Evolutionary conservation across 129 eudicot genomes (phyloP).

Genomic region (Escallonia herrerae): DNA sequence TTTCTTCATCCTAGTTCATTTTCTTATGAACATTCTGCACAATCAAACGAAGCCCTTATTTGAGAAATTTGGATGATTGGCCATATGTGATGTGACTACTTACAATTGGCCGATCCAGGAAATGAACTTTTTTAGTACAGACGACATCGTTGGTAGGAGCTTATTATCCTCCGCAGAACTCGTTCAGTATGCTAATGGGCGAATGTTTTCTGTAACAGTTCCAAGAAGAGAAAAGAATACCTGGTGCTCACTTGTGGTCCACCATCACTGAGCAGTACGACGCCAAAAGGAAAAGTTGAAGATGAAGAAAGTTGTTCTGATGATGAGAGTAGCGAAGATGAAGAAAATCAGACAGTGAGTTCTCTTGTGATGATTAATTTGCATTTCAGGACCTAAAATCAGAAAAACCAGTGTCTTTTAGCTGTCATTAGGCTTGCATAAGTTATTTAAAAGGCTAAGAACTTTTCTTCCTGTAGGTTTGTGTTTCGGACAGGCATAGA

Average conservation of each 20-base stretch:
- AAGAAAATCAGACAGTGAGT: conserved; percentile 68
- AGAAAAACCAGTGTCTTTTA: background rate
- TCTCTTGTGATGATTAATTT: background rate
- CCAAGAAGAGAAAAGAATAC: conserved; percentile 89
- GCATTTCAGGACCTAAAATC: no score
- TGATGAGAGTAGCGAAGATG: conserved; percentile 68
- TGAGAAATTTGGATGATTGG: no score
- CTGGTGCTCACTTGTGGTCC: conserved; percentile 94
- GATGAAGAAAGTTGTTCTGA: conserved; percentile 64
- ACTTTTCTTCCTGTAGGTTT: conserved; percentile 34
- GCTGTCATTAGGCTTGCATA: background rate
- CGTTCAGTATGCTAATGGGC: background rate
- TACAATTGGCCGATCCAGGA: no score
- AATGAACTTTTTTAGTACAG: no score
- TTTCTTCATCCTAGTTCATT: no score
- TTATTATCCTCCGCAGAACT: no score
- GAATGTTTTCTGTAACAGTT: conserved; percentile 32
- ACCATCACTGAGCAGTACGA: conserved; percentile 50
- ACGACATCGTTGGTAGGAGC: no score
- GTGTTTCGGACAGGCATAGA: conserved; percentile 78
- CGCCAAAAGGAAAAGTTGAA: conserved; percentile 70
- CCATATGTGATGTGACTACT: no score
- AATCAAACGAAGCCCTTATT: no score
- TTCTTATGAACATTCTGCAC: no score
- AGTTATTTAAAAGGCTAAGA: background rate